A percentile compares a stretch with the other conserved stretches of the same genome.
Evolutionary conservation across 495 filamentous ascomycete genomes (phyloP).

Genomic region (Aeminium ludgeri): DNA sequence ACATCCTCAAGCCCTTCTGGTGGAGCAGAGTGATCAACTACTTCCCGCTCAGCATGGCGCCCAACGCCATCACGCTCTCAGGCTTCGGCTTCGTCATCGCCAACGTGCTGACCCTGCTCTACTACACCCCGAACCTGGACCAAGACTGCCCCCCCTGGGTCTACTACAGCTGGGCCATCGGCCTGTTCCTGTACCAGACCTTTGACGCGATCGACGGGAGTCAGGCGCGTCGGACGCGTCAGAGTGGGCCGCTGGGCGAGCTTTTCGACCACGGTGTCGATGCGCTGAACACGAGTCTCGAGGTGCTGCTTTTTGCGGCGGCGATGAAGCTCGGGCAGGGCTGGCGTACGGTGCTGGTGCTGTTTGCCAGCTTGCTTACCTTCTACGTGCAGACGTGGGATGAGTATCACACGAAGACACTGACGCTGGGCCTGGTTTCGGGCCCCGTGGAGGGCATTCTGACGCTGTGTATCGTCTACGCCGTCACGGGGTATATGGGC

Average conservation of each 20-base stretch:
- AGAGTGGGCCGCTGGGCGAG: constrained; percentile 87
- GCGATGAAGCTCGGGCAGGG: constrained; percentile 84
- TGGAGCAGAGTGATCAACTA: constrained; percentile 81
- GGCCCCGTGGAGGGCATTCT: constrained; percentile 92
- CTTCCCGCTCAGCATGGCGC: constrained; percentile 91
- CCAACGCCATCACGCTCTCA: constrained; percentile 57
- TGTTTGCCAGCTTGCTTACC: constrained; percentile 72
- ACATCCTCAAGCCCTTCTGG: constrained; percentile 94
- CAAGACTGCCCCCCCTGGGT: constrained; percentile 90
- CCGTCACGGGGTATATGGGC: constrained; percentile 67
- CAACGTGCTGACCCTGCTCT: constrained; percentile 85
- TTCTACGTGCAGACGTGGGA: constrained; percentile 99
- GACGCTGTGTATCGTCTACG: constrained; percentile 65
- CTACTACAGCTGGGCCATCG: constrained; percentile 76
- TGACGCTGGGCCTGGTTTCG: constrained; percentile 81
- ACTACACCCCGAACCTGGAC: constrained; percentile 91
- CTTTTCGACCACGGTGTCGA: constrained; percentile 97
- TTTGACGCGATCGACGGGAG: constrained; percentile 94
- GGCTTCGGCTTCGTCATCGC: constrained; percentile 82
- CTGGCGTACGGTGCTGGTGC: constrained; percentile 69
- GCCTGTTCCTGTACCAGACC: constrained; percentile 91
- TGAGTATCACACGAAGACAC: constrained; percentile 92
- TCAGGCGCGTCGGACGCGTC: constrained; percentile 81
- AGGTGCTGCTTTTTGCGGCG: constrained; percentile 77
- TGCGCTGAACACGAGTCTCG: constrained; percentile 87